These are phyloP conservation scores for Galerina sulciceps DNA, from an alignment of 768 basidiomycete species.

Conservation along the genomic window DNA sequence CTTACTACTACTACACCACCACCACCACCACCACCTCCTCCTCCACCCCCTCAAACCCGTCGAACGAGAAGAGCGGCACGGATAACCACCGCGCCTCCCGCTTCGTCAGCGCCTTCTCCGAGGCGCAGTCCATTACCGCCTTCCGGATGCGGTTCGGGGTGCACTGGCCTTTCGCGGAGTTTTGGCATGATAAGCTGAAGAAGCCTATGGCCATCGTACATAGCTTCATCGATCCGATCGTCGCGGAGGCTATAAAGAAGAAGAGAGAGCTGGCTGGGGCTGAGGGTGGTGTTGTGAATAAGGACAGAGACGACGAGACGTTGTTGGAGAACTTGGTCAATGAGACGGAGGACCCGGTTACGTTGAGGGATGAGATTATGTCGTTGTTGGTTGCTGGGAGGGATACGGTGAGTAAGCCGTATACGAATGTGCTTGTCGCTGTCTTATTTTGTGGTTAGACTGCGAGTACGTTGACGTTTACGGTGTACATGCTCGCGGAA, in stretches of 20 bases:
- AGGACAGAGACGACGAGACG: neutral
- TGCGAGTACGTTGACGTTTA: conserved; percentile 40
- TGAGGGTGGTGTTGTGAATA: neutral
- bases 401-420: conserved; percentile 43
- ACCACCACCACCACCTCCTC: no score
- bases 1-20: conserved; percentile 29
- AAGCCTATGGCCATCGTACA: neutral
- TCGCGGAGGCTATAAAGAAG: neutral
- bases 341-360: conserved; percentile 21
- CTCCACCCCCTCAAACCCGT: conserved; percentile 34
- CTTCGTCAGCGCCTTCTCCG: neutral
- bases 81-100: conserved; percentile 32
- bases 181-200: neutral
- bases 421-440: neutral
- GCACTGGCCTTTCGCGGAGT: neutral
- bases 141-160: neutral
- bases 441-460: conserved; percentile 27
- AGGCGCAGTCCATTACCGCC: neutral
- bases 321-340: neutral
- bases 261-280: neutral
- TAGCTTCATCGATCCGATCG: neutral
- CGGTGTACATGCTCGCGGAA: conserved; percentile 43
- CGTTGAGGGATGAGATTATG: conserved; percentile 47
- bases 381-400: conserved; percentile 59
- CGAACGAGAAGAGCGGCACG: conserved; percentile 44